Evolutionary conservation across 371 early-diverging fungal species (phyloP).

Genomic region (Smittium culicis): DNA sequence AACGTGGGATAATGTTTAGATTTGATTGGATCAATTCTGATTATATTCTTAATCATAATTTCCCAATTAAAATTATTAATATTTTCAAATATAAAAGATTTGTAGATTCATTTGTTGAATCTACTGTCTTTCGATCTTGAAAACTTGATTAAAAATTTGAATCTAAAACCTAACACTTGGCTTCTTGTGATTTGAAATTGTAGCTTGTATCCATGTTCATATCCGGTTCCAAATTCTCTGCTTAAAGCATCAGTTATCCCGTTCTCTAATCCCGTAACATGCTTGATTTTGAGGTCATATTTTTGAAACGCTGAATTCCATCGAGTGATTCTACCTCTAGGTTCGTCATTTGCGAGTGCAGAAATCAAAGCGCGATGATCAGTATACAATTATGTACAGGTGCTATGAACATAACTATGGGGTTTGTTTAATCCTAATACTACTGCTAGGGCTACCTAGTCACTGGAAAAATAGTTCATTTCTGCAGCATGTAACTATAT

Average conservation of each 20-base stretch:
- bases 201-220: background rate
- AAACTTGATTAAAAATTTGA: too few relatives aligned
- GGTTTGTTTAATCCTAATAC: background rate
- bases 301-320: background rate
- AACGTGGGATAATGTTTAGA: too few relatives aligned
- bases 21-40: too few relatives aligned
- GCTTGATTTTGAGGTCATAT: background rate
- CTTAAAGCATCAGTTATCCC: background rate
- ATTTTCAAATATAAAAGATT: too few relatives aligned
- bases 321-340: background rate
- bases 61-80: too few relatives aligned
- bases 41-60: too few relatives aligned
- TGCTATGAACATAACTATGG: background rate
- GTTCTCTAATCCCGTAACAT: background rate
- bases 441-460: slow-evolving; percentile 1
- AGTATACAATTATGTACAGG: background rate
- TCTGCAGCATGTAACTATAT: background rate
- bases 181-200: background rate
- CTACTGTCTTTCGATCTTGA: too few relatives aligned
- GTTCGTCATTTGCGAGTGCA: background rate
- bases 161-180: too few relatives aligned
- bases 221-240: background rate
- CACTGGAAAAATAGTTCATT: background rate
- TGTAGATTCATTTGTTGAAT: too few relatives aligned
- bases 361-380: background rate